phyloP scores from a whole-genome alignment of 2,329 filamentous ascomycete species.

The Fusarium armeniacum region DNA sequence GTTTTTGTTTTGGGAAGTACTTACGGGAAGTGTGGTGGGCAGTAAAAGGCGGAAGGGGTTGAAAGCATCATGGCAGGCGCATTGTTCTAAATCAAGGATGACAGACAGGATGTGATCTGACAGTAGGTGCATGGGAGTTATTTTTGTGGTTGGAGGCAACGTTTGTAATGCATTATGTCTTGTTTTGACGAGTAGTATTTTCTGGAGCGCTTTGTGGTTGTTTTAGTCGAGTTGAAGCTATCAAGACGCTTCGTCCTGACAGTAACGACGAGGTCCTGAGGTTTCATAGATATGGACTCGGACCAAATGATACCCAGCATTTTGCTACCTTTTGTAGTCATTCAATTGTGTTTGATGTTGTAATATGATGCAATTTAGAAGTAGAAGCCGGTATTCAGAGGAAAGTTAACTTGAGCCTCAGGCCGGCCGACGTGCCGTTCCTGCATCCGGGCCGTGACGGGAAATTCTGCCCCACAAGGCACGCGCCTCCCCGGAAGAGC shows the following conservation, averaged over 20 bases:
- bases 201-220: conserved; percentile 25
- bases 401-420: conserved; percentile 4
- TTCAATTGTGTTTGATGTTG: neutral
- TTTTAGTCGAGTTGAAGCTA: conserved; percentile 27
- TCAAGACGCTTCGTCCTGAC: conserved; percentile 37
- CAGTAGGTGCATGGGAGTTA: conserved; percentile 32
- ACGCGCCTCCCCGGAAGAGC: conserved; percentile 15
- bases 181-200: conserved; percentile 26
- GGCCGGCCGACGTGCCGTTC: conserved; percentile 30
- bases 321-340: conserved; percentile 34
- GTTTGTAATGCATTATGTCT: conserved; percentile 32
- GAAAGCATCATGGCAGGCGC: conserved; percentile 30
- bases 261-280: conserved; percentile 37
- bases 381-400: neutral
- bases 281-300: conserved; percentile 40
- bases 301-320: conserved; percentile 51
- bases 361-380: neutral
- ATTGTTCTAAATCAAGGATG: conserved; percentile 23
- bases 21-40: conserved; percentile 9
- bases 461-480: conserved; percentile 42
- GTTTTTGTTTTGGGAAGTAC: conserved; percentile 34
- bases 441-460: conserved; percentile 44
- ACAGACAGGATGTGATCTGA: conserved; percentile 7
- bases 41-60: conserved; percentile 34
- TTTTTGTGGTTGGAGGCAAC: conserved; percentile 27